Conservation (phyloP, 192 early-diverging fungal genomes). For the Jimgerdemannia lactiflua region DNA sequence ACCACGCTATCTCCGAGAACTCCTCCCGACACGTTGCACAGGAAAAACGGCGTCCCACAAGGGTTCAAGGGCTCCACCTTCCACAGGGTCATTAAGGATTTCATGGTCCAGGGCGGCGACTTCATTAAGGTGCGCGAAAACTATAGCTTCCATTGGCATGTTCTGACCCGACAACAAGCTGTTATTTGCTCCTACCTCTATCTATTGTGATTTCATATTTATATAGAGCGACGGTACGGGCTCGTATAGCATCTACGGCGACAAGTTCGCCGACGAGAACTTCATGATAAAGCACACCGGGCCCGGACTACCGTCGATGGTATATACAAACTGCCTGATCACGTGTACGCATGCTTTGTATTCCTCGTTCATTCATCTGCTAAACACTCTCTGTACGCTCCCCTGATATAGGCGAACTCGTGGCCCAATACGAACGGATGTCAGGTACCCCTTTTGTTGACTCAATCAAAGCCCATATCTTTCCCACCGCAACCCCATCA, state of each 20-base stretch:
- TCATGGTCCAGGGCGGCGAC: constrained; percentile 94
- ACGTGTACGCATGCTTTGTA: too few relatives aligned
- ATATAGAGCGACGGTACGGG: constrained; percentile 82
- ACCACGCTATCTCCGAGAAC: too few relatives aligned
- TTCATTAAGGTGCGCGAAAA: constrained; percentile 89
- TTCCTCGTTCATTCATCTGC: too few relatives aligned
- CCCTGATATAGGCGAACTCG: constrained; percentile 62
- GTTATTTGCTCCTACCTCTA: too few relatives aligned
- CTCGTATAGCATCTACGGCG: constrained; percentile 82
- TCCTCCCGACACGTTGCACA: too few relatives aligned
- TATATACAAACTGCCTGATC: constrained; percentile 18
- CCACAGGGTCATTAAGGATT: constrained; percentile 89
- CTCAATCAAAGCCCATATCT: too few relatives aligned
- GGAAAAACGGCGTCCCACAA: constrained; percentile 74
- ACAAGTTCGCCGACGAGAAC: constrained; percentile 78
- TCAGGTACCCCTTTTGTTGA: constrained; percentile 44
- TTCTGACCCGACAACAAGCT: too few relatives aligned
- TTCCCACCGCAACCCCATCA: too few relatives aligned
- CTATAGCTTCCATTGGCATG: too few relatives aligned
- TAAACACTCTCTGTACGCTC: not conserved
- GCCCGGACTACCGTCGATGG: constrained; percentile 86
- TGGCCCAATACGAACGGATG: constrained; percentile 87
- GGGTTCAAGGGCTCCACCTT: constrained; percentile 84
- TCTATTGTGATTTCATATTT: constrained; percentile 10
- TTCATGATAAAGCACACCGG: constrained; percentile 83